phyloP scores from a whole-genome alignment of 192 early-diverging fungal genomes.

The Umbelopsis ramanniana region DNA sequence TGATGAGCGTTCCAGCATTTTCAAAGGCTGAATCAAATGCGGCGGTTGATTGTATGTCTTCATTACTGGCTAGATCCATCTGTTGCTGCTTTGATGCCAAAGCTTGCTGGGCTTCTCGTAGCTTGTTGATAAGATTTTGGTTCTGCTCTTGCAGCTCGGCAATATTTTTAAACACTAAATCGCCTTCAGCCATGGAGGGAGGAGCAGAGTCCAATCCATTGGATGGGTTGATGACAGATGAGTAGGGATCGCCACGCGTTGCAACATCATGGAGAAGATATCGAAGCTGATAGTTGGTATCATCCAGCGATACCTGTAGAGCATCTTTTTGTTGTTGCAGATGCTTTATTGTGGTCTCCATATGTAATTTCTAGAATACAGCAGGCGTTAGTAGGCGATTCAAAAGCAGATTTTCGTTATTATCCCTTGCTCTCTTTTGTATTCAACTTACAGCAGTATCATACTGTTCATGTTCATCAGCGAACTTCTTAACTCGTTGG shows the following conservation, averaged over 20 bases:
- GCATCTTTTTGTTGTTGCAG: slow-evolving; percentile 8
- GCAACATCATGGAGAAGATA: slow-evolving; percentile 23
- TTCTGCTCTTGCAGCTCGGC: slow-evolving; percentile 26
- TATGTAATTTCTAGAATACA: neutral
- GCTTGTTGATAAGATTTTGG: slow-evolving; percentile 19
- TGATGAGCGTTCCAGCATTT: slow-evolving; percentile 16
- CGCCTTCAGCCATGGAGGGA: neutral
- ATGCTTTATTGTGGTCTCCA: slow-evolving; percentile 5
- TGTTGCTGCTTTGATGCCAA: slow-evolving; percentile 1
- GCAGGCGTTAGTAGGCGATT: neutral
- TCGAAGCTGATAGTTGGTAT: slow-evolving; percentile 29
- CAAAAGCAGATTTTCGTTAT: neutral
- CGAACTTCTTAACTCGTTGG: slow-evolving; percentile 16
- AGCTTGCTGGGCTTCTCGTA: neutral
- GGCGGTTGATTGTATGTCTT: neutral
- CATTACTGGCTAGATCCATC: neutral
- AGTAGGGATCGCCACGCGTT: slow-evolving; percentile 2
- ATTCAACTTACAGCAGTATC: neutral
- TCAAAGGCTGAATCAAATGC: slow-evolving; percentile 7
- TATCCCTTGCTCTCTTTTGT: neutral
- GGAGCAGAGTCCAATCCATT: slow-evolving; percentile 4
- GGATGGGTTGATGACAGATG: slow-evolving; percentile 9
- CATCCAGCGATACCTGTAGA: slow-evolving; percentile 12
- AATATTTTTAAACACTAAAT: slow-evolving; percentile 27
- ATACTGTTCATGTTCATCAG: slow-evolving; percentile 17